Base-by-base conservation (phyloP, 23 red algal species). In the Gracilaria gracilis region DNA sequence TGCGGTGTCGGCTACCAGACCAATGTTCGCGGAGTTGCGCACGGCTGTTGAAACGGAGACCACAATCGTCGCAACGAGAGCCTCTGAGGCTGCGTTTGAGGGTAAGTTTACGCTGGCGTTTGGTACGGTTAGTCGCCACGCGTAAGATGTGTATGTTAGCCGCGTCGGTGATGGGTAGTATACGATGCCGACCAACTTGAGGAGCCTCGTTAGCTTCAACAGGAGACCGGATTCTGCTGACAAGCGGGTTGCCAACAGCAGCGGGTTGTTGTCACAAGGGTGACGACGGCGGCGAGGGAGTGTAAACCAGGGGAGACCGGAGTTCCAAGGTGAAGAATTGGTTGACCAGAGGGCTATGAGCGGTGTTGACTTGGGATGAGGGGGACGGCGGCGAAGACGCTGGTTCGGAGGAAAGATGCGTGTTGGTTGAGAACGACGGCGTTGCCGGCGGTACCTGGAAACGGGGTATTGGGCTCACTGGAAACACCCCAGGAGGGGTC, bases 381-480 rank as follows among this genome's bases (percentile, higher is more conserved):
- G 39, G 69, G 37, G 36, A 16, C 11, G 69, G 69, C 69, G 69
- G 21, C 44, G 12, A 48, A 4, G 59, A 64, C 28, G 5, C 8
- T 64, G 59, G 59, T 64, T 20, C 59, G 59, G 28, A 6, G 59
- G 59, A 6, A 8, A 64, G 4, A 17, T 64, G 8, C n/a, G 59
- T 64, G 59, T 64, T 64, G 8, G 59, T 64, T 6, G 7, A 20
- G 28, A 64, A n/a, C 59, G 21, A 6, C 9, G 15, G 69, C 69
- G 39, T 46, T n/a, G 69, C 44, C 69, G 34, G 69, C 36, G 69
- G 69, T 74, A 40, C 34, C 36, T n/a, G 19, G 28, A 36, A 74
- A 4, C 32, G 11, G 69, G 4, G 34, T 42, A 42, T 74, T 74
- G 34, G 19, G 62, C 11, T 67, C 62, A 67, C 62, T 67, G 16